Evolutionary conservation across 495 filamentous ascomycete genomes (phyloP).

Genomic region (Ascodesmis nigricans): DNA sequence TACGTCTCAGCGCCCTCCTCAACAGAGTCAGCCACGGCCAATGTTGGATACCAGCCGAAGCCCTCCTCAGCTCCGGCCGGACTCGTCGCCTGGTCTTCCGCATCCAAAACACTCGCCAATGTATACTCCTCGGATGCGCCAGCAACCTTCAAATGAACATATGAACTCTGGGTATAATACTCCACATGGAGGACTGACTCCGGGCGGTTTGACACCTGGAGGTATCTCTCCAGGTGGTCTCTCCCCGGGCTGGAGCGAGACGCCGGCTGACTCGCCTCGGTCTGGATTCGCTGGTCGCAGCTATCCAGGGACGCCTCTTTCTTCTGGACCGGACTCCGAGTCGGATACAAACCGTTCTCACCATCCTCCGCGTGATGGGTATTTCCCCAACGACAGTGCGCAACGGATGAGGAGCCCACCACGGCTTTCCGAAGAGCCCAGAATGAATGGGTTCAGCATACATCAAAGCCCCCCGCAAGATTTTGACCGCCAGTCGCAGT

Average conservation of each 20-base stretch:
- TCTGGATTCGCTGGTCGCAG: conserved; percentile 13
- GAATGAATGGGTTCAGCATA: too few relatives aligned
- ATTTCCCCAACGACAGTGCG: too few relatives aligned
- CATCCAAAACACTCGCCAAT: conserved; percentile 17
- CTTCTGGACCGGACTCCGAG: conserved; percentile 1
- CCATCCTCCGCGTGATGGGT: too few relatives aligned
- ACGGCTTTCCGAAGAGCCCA: too few relatives aligned
- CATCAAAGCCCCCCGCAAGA: conserved; percentile 7
- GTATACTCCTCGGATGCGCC: conserved; percentile 14
- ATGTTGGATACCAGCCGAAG: conserved; percentile 10
- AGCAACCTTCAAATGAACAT: conserved; percentile 13
- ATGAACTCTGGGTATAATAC: conserved; percentile 5
- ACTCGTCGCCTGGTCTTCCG: conserved; percentile 10
- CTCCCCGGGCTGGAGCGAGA: conserved; percentile 20
- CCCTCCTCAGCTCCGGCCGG: conserved; percentile 2
- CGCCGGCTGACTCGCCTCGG: conserved; percentile 4
- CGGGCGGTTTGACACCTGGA: background rate
- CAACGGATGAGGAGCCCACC: too few relatives aligned
- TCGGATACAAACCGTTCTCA: too few relatives aligned
- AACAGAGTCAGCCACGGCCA: conserved; percentile 3
- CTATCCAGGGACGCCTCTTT: conserved; percentile 13
- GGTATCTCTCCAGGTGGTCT: conserved; percentile 13
- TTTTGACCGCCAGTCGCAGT: conserved; percentile 6
- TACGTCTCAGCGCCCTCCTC: too few relatives aligned
- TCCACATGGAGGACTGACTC: too few relatives aligned